Conservation (phyloP, 2,329 filamentous ascomycete species). For the Simplicillium aogashimaense region DNA sequence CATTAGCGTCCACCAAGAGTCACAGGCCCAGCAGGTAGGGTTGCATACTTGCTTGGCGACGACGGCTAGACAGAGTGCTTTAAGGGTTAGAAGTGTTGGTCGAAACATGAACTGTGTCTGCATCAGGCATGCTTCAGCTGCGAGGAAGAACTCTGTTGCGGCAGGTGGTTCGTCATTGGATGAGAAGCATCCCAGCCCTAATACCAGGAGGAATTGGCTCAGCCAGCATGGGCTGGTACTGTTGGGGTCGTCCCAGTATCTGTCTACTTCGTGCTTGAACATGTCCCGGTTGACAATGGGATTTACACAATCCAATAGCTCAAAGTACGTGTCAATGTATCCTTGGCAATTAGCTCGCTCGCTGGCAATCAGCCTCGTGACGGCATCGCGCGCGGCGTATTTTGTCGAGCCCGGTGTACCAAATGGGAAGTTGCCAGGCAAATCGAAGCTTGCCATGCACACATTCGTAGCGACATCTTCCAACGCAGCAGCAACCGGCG, state of each 20-base stretch:
- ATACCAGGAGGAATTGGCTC: constrained; percentile 23
- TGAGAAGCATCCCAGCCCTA: constrained; percentile 22
- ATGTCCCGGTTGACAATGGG: constrained; percentile 20
- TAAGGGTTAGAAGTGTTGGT: constrained; percentile 20
- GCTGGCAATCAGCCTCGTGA: constrained; percentile 17
- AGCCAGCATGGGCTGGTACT: constrained; percentile 20
- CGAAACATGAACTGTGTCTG: constrained; percentile 27
- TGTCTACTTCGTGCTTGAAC: constrained; percentile 18
- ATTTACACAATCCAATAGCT: constrained; percentile 22
- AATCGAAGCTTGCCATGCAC: constrained; percentile 22
- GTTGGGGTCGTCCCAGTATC: constrained; percentile 21
- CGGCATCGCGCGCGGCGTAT: constrained; percentile 19
- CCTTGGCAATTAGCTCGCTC: constrained; percentile 14
- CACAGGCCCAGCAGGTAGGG: constrained; percentile 24
- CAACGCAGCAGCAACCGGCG: constrained; percentile 17
- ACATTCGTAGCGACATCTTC: constrained; percentile 23
- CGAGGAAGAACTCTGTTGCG: constrained; percentile 24
- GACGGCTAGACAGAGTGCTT: constrained; percentile 20
- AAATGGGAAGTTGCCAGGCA: constrained; percentile 27
- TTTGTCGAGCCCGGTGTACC: constrained; percentile 22
- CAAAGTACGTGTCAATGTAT: constrained; percentile 19
- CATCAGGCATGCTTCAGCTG: constrained; percentile 24
- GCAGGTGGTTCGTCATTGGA: constrained; percentile 18
- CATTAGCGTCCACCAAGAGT: constrained; percentile 24
- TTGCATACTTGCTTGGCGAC: constrained; percentile 26